phyloP scores from a whole-genome alignment of 257 asterid species.

The Cynanchum wilfordii region DNA sequence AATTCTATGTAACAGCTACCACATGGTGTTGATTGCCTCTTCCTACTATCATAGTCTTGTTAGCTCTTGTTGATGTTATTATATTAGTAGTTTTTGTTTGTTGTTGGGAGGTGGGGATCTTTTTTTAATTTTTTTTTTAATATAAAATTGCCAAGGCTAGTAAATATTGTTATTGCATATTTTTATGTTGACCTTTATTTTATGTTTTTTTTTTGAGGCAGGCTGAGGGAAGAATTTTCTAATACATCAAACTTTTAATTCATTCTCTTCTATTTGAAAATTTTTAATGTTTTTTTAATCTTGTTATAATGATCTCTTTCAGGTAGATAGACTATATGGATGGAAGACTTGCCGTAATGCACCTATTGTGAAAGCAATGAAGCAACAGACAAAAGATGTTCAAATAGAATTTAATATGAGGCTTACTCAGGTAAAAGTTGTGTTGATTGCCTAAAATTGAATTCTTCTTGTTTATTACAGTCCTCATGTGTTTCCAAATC shows the following conservation, averaged over 20 bases:
- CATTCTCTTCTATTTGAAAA: neutral
- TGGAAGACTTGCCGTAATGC: conserved; percentile 79
- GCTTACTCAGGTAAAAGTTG: conserved; percentile 50
- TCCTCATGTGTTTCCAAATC: neutral
- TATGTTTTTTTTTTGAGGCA: too few relatives aligned
- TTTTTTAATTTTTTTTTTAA: too few relatives aligned
- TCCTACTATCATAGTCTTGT: neutral
- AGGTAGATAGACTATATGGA: conserved; percentile 90
- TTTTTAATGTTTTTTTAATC: conserved; percentile 6
- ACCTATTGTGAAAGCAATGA: conserved; percentile 76
- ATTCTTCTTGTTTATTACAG: neutral
- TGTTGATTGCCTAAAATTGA: conserved; percentile 3
- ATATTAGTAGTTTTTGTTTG: too few relatives aligned
- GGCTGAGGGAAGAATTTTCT: neutral
- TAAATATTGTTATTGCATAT: too few relatives aligned
- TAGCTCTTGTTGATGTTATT: neutral
- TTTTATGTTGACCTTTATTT: too few relatives aligned
- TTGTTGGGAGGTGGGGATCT: too few relatives aligned
- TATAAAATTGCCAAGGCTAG: too few relatives aligned
- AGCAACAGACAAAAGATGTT: conserved; percentile 75
- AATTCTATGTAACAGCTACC: neutral
- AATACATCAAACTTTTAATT: neutral
- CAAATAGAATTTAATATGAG: conserved; percentile 60
- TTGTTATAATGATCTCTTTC: conserved; percentile 14
- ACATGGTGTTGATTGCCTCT: neutral